Percentiles rank a stretch among this genome's conserved stretches.
phyloP scores from a whole-genome alignment of 2,329 filamentous ascomycete species.

The Beauveria varroae region DNA sequence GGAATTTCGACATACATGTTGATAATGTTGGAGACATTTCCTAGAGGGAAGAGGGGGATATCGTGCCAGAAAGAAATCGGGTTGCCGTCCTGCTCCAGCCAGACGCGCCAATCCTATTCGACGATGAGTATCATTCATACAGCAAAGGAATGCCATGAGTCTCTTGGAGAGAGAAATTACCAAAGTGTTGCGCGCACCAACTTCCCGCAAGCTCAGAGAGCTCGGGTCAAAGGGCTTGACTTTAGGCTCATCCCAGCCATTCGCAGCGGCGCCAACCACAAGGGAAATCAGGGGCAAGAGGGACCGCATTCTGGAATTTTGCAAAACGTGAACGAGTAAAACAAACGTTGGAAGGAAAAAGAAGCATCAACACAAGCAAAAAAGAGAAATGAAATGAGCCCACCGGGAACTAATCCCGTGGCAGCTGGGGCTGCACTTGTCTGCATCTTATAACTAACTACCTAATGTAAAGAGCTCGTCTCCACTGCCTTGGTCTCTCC shows the following conservation, averaged over 20 bases:
- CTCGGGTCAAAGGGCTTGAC: constrained; percentile 19
- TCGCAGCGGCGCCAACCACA: constrained; percentile 9
- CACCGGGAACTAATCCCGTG: background rate
- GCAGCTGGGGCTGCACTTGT: background rate
- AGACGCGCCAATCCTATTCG: constrained; percentile 31
- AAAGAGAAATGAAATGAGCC: background rate
- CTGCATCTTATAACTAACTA: background rate
- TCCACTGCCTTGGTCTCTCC: background rate
- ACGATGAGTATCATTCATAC: background rate
- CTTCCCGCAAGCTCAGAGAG: constrained; percentile 25
- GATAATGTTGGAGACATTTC: constrained; percentile 26
- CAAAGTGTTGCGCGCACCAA: constrained; percentile 31
- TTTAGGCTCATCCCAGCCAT: background rate
- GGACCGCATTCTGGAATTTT: background rate
- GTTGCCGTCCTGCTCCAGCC: constrained; percentile 31
- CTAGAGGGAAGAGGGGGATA: constrained; percentile 30
- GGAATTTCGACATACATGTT: constrained; percentile 35
- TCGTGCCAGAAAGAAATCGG: constrained; percentile 36
- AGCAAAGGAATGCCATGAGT: no score
- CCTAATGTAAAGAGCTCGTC: background rate
- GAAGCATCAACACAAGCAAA: background rate
- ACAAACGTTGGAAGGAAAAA: background rate
- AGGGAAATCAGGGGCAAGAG: constrained; percentile 12
- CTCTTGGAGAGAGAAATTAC: constrained; percentile 15
- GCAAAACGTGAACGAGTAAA: background rate